Evolutionary conservation across 2,329 filamentous ascomycete species (phyloP), one percentile per base, ranked within the genome.

Genomic region (Penicillium sp.): DNA sequence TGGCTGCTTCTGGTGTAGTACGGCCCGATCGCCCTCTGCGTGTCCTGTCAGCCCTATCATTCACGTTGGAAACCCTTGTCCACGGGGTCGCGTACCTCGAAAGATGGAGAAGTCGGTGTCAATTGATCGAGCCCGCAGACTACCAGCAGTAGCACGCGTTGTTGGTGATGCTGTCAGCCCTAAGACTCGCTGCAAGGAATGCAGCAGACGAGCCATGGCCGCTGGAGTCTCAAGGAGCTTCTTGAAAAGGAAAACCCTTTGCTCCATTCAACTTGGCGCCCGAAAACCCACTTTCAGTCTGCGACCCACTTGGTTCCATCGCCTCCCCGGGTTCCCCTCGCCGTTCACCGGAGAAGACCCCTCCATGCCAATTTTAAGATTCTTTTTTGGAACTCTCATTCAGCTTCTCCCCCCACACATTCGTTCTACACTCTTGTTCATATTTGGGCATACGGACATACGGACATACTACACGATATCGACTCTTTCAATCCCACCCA

Each of bases 21-120:
- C 65, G 22, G 78, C 78, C 58, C 77, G 74, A 64, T 82, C 80
- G 26, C 80, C 80, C 73, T 81, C 80, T 81, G 61, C 58, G 51
- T 58, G 28, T 47, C n/a, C 35, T 38, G 60, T 69, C 56, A 68
- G 61, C 26, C 49, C 28, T 54, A 30, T 40, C 15, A 15, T 13
- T 53, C 26, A 24, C 37, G 26, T 44, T 26, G 42, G 51, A 44
- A n/a, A 19, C 58, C 26, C 26, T 28, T 19, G 5, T 55, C 10
- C 17, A 30, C 9, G 7, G 40, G n/a, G 19, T n/a, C 17, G 24
- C 53, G 26, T 70, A 79, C 77, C 77, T 72, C 69, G 72, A 62
- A 80, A 78, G 40, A 72, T 63, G 35, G 75, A 74, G 61, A 79
- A 78, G 60, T 80, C 70, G 10, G 76, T 75, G 60, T 80, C 69